phyloP scores from a whole-genome alignment of 495 filamentous ascomycete species.

The Tetracladium setigerum region DNA sequence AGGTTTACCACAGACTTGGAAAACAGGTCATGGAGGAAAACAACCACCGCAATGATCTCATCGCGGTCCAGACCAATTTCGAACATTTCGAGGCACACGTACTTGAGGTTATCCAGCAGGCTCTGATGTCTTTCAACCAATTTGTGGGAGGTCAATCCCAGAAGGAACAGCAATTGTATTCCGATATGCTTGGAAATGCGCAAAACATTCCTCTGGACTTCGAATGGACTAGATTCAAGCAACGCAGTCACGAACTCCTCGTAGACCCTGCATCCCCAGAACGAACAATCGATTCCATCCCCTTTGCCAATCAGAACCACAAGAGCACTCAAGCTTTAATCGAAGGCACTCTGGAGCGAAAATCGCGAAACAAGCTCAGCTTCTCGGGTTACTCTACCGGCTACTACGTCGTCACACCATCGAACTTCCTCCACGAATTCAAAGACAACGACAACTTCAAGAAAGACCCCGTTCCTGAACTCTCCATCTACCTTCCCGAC shows the following conservation, averaged over 20 bases:
- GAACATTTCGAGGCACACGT: slow-evolving; percentile 82
- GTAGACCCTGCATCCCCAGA: slow-evolving; percentile 70
- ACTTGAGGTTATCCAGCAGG: slow-evolving; percentile 71
- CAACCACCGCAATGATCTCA: slow-evolving; percentile 81
- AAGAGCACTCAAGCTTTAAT: slow-evolving; percentile 70
- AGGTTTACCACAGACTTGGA: slow-evolving; percentile 72
- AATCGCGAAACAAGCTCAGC: slow-evolving; percentile 65
- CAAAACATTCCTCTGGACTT: slow-evolving; percentile 83
- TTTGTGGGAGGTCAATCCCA: slow-evolving; percentile 74
- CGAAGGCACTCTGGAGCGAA: slow-evolving; percentile 80
- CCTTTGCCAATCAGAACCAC: slow-evolving; percentile 86
- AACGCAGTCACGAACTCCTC: slow-evolving; percentile 60
- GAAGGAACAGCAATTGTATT: slow-evolving; percentile 67
- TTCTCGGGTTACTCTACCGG: slow-evolving; percentile 68
- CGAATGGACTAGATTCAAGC: slow-evolving; percentile 81
- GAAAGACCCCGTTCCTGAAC: slow-evolving; percentile 74
- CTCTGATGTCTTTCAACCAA: slow-evolving; percentile 71
- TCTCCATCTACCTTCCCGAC: slow-evolving; percentile 88
- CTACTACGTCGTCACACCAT: slow-evolving; percentile 85
- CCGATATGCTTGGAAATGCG: slow-evolving; percentile 69
- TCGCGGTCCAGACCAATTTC: slow-evolving; percentile 84
- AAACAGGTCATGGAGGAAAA: slow-evolving; percentile 94
- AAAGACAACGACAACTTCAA: slow-evolving; percentile 83
- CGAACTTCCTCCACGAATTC: slow-evolving; percentile 89
- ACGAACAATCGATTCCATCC: slow-evolving; percentile 60